A percentile compares a stretch with the other conserved stretches of the same genome.
phyloP scores from a whole-genome alignment of 805 yeast genomes.

The Candida anglica region DNA sequence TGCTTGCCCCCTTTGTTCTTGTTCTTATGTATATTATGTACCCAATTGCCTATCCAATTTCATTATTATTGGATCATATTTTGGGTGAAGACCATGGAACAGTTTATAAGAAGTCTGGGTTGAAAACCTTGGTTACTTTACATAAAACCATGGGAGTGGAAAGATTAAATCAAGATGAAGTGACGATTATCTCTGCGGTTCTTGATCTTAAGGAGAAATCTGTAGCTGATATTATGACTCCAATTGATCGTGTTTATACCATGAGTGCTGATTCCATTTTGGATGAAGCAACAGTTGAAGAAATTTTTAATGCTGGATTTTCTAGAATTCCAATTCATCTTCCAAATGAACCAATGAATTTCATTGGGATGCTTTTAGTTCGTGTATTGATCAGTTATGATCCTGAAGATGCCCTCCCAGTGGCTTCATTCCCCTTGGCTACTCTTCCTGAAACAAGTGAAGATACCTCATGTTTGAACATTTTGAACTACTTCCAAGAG shows the following conservation, averaged over 20 bases:
- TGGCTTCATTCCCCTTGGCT: constrained; percentile 90
- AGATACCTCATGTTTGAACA: constrained; percentile 89
- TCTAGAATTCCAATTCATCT: constrained; percentile 91
- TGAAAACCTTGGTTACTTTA: constrained; percentile 87
- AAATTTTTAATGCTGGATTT: constrained; percentile 89
- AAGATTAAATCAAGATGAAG: constrained; percentile 89
- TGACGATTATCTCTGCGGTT: constrained; percentile 91
- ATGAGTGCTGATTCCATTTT: constrained; percentile 78
- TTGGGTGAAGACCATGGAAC: constrained; percentile 97
- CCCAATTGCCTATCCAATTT: constrained; percentile 90
- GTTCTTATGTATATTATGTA: constrained; percentile 83
- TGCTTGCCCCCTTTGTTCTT: constrained; percentile 84
- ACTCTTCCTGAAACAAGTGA: constrained; percentile 93
- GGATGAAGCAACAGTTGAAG: constrained; percentile 82
- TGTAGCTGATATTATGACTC: constrained; percentile 88
- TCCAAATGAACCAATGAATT: constrained; percentile 85
- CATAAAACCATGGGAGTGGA: constrained; percentile 96
- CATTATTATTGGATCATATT: constrained; percentile 70
- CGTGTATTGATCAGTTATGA: constrained; percentile 91
- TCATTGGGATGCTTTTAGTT: constrained; percentile 92
- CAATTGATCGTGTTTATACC: constrained; percentile 84
- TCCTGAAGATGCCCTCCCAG: constrained; percentile 93
- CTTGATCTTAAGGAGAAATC: constrained; percentile 89
- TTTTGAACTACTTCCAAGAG: constrained; percentile 93
- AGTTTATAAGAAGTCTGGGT: constrained; percentile 85